Conservation (phyloP, 106 monocot genomes). For the Dendrobium nobile region DNA sequence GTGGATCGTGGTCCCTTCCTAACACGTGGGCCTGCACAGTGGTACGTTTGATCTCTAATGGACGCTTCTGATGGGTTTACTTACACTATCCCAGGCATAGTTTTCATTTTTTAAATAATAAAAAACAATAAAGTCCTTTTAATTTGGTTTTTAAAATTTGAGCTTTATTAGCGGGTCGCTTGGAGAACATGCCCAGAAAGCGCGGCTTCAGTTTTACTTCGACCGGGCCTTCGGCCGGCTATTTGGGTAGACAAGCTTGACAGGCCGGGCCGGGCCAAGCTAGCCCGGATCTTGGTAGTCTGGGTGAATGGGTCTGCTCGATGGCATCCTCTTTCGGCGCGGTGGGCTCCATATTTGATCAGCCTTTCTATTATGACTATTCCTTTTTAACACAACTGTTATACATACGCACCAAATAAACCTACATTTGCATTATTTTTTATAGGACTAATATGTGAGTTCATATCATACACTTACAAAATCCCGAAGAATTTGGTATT, state of each 20-base stretch:
- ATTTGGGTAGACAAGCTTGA: too few species aligned
- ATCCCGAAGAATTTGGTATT: too few species aligned
- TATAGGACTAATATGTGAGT: too few species aligned
- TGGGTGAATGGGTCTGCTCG: background rate
- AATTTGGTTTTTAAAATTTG: background rate
- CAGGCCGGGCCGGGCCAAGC: background rate
- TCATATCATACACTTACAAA: too few species aligned
- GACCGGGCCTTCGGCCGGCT: background rate
- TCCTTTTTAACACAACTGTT: too few species aligned
- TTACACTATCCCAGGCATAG: background rate
- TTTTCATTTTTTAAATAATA: background rate
- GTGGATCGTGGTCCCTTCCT: background rate
- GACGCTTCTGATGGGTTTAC: background rate
- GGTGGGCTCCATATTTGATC: background rate
- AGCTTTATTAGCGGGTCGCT: background rate
- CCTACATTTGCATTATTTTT: too few species aligned
- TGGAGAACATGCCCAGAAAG: background rate
- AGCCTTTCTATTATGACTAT: too few species aligned
- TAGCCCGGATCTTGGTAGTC: background rate
- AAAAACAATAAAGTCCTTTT: background rate
- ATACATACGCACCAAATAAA: too few species aligned
- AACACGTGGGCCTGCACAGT: background rate
- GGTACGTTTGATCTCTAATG: slow-evolving; percentile 3
- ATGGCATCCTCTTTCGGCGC: background rate
- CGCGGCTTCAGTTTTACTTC: background rate